phyloP scores from a whole-genome alignment of 441 rosid species.

The Brassica balearica region DNA sequence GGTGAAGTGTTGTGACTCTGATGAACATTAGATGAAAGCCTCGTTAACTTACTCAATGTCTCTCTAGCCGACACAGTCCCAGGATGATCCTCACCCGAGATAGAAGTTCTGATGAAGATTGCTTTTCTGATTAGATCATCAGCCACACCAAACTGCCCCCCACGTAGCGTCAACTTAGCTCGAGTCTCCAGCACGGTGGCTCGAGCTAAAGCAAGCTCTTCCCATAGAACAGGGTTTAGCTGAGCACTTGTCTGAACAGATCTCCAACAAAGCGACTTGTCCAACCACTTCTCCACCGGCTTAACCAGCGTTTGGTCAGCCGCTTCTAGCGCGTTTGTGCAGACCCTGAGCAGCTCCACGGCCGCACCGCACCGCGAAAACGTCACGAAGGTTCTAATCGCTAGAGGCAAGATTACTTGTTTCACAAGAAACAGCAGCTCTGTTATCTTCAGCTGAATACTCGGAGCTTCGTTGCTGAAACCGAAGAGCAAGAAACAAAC shows the following conservation, averaged over 20 bases:
- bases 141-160: constrained; percentile 79
- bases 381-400: constrained; percentile 69
- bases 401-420: constrained; percentile 77
- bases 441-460: constrained; percentile 66
- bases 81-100: constrained; percentile 92
- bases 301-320: constrained; percentile 86
- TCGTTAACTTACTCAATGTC: constrained; percentile 81
- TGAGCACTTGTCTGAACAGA: constrained; percentile 87
- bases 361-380: constrained; percentile 85
- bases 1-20: constrained; percentile 64
- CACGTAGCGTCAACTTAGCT: constrained; percentile 87
- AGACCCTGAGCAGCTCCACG: constrained; percentile 80
- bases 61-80: constrained; percentile 79
- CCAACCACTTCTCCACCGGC: constrained; percentile 86
- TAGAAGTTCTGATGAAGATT: constrained; percentile 81
- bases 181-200: constrained; percentile 92
- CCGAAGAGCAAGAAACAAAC: constrained; percentile 80
- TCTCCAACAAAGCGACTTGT: constrained; percentile 89
- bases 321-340: constrained; percentile 81
- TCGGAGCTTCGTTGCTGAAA: constrained; percentile 67
- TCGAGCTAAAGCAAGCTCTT: constrained; percentile 85
- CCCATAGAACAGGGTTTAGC: constrained; percentile 88
- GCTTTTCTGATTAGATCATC: constrained; percentile 93
- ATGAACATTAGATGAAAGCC: constrained; percentile 70
- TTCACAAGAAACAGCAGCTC: constrained; percentile 66